Conservation (phyloP, 176 grass and related monocot species). For the Oropetium thomaeum region DNA sequence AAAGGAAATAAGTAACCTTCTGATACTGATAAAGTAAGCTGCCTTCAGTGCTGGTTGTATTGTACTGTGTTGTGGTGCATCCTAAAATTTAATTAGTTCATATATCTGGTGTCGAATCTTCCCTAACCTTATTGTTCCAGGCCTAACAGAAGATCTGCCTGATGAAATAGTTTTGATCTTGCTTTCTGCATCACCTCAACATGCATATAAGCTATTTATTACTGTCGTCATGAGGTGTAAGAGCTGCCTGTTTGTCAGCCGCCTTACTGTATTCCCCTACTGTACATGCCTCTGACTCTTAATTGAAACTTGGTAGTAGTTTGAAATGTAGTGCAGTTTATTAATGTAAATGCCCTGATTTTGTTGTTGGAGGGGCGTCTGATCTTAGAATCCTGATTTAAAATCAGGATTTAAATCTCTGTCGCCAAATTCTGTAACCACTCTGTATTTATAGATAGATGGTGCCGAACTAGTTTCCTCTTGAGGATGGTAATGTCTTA, state of each 20-base stretch:
- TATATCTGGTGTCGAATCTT: neutral
- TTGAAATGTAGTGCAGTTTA: neutral
- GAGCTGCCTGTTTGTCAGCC: neutral
- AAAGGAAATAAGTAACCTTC: conserved; percentile 44
- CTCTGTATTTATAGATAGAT: neutral
- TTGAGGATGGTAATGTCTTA: neutral
- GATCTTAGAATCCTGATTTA: neutral
- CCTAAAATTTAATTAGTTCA: neutral
- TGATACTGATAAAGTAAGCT: conserved; percentile 16
- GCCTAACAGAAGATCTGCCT: neutral
- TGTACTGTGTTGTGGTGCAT: neutral
- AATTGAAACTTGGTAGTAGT: neutral
- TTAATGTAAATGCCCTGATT: neutral
- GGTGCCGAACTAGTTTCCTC: neutral
- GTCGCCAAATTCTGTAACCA: neutral
- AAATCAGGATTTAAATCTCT: neutral
- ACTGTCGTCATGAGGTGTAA: neutral
- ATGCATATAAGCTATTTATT: neutral
- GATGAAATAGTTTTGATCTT: conserved; percentile 3
- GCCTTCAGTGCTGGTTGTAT: neutral
- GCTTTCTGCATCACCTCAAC: neutral
- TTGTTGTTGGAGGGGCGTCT: neutral
- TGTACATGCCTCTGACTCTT: neutral
- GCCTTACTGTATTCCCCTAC: neutral
- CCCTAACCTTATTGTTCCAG: neutral